These are phyloP conservation scores for Platanus orientalis DNA, from an alignment of 164 flowering plant genomes.

Conservation along the genomic window DNA sequence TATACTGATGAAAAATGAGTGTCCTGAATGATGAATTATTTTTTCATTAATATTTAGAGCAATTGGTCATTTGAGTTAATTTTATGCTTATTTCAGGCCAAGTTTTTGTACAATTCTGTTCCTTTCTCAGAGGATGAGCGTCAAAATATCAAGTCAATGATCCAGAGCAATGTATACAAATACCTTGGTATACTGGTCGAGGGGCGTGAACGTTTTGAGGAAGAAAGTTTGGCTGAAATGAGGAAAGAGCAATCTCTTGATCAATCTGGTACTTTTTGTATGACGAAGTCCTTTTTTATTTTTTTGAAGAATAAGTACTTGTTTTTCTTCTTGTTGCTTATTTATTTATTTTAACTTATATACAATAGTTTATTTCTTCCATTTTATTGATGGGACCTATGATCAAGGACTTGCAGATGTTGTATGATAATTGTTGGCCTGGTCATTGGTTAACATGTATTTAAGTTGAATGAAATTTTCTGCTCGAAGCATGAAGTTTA, in stretches of 20 bases:
- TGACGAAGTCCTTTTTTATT: not conserved
- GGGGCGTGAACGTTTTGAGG: slow-evolving; percentile 97
- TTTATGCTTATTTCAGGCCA: slow-evolving; percentile 54
- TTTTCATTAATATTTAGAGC: not conserved
- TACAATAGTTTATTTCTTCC: not conserved
- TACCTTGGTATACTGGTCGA: slow-evolving; percentile 94
- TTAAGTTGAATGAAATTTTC: not conserved
- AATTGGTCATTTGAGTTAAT: not conserved
- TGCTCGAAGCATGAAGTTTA: not conserved
- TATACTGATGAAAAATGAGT: not conserved
- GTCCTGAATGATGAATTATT: not conserved
- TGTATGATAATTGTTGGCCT: not conserved
- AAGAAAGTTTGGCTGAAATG: slow-evolving; percentile 46
- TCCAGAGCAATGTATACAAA: slow-evolving; percentile 79
- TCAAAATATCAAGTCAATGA: slow-evolving; percentile 64
- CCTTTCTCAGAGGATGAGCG: slow-evolving; percentile 83
- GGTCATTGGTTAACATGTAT: not conserved
- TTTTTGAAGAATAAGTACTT: too few species aligned
- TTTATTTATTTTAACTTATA: not conserved
- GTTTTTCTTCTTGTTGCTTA: not conserved
- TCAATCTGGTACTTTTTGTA: slow-evolving; percentile 32
- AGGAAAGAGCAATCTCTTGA: slow-evolving; percentile 26
- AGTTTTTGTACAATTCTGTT: slow-evolving; percentile 63
- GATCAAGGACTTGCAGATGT: not conserved
- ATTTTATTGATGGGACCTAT: not conserved